Percentiles rank a stretch among this genome's conserved stretches.
Conservation (phyloP, 345 rosid species). For the Kandelia obovata region DNA sequence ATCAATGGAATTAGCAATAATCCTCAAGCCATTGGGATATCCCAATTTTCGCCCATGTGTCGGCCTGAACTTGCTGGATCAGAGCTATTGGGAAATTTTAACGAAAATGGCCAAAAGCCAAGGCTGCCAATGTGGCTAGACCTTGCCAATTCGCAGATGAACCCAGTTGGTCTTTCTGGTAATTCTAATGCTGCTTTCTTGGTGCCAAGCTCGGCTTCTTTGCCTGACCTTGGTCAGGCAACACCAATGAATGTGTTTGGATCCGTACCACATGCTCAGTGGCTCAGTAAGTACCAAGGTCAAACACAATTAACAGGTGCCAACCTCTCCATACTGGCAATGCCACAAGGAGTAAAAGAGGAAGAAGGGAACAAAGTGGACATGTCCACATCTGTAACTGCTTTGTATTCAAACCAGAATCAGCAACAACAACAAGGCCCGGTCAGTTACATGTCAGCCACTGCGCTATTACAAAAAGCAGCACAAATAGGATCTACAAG, state of each 20-base stretch:
- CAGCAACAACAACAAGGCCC: slow-evolving; percentile 11
- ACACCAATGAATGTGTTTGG: slow-evolving; percentile 29
- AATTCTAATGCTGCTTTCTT: slow-evolving; percentile 18
- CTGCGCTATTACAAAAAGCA: slow-evolving; percentile 74
- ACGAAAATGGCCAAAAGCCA: slow-evolving; percentile 26
- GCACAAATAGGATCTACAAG: slow-evolving; percentile 81
- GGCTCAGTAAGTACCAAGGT: slow-evolving; percentile 35
- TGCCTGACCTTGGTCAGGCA: slow-evolving; percentile 33
- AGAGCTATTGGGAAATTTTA: slow-evolving; percentile 23
- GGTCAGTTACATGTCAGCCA: slow-evolving; percentile 63
- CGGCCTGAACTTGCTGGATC: slow-evolving; percentile 23
- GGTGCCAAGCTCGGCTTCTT: slow-evolving; percentile 21
- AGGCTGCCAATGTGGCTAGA: slow-evolving; percentile 44
- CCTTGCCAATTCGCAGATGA: slow-evolving; percentile 29
- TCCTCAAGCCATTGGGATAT: slow-evolving; percentile 22
- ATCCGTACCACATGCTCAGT: slow-evolving; percentile 26
- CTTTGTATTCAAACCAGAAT: slow-evolving; percentile 24
- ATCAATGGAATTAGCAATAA: slow-evolving; percentile 12
- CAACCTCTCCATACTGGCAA: slow-evolving; percentile 14
- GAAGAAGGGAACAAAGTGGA: slow-evolving; percentile 30
- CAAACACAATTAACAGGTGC: slow-evolving; percentile 15
- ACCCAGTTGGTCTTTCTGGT: slow-evolving; percentile 13
- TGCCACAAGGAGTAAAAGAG: slow-evolving; percentile 24
- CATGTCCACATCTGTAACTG: slow-evolving; percentile 24
- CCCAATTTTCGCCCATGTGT: slow-evolving; percentile 30